Evolutionary conservation across 75 land plant species (phyloP).

Genomic region (Selaginella moellendorffii): DNA sequence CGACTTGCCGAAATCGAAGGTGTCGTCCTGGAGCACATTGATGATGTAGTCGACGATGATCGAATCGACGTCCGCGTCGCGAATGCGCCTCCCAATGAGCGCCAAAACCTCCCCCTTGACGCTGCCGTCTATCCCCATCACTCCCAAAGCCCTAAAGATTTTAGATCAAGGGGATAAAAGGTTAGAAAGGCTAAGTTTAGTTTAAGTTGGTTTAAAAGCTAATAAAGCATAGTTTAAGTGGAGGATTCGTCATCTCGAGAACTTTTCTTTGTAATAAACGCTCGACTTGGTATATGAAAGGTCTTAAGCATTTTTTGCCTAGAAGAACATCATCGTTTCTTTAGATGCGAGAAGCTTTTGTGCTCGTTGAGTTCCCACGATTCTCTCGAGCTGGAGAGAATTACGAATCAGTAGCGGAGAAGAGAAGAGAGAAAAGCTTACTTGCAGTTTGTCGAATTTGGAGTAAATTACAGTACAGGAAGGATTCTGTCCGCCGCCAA

Average conservation of each 20-base stretch:
- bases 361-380: constrained; percentile 66
- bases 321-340: neutral
- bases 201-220: neutral
- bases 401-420: neutral
- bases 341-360: constrained; percentile 54
- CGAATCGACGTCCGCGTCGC: constrained; percentile 40
- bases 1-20: constrained; percentile 78
- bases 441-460: constrained; percentile 58
- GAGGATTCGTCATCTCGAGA: no score
- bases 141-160: neutral
- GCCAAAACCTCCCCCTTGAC: constrained; percentile 52
- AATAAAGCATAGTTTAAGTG: neutral
- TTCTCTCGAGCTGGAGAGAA: constrained; percentile 61
- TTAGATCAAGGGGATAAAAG: neutral
- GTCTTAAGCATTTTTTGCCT: no score
- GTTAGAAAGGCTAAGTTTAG: no score
- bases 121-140: constrained; percentile 20
- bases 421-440: constrained; percentile 15
- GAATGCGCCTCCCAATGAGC: constrained; percentile 48
- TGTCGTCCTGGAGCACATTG: constrained; percentile 87
- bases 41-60: constrained; percentile 80
- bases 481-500: constrained; percentile 47
- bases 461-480: constrained; percentile 60
- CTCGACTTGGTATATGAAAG: no score
- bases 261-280: no score